Conservation (phyloP, 768 basidiomycete species). For the Mycena venus region DNA sequence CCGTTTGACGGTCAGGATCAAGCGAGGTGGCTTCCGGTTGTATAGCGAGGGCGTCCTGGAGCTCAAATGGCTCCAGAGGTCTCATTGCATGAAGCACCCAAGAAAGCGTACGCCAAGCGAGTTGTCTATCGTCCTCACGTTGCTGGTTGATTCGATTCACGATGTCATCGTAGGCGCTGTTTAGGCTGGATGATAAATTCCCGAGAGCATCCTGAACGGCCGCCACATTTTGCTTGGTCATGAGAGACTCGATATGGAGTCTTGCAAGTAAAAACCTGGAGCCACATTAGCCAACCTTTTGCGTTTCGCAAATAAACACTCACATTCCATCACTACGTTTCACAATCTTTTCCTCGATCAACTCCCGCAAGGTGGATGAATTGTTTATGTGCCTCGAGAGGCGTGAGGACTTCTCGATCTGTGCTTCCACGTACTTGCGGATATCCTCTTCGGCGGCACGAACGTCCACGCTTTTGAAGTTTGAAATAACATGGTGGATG, state of each 20-base stretch:
- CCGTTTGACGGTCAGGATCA: neutral
- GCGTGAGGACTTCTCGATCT: neutral
- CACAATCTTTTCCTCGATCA: slow-evolving; percentile 1
- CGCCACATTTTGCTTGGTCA: neutral
- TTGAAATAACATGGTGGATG: neutral
- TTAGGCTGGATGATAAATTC: neutral
- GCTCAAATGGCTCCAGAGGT: neutral
- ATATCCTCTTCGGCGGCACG: neutral
- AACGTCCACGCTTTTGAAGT: neutral
- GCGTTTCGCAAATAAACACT: neutral
- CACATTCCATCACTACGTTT: slow-evolving; percentile 11
- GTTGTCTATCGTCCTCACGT: slow-evolving; percentile 1
- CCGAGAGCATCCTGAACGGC: neutral
- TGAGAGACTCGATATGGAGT: slow-evolving; percentile 12
- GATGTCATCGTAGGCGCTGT: neutral
- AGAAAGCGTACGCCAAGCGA: slow-evolving; percentile 8
- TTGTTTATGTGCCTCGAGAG: neutral
- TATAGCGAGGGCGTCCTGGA: slow-evolving; percentile 2
- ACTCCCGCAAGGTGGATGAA: neutral
- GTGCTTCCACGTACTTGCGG: neutral
- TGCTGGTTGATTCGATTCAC: neutral
- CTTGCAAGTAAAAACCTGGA: slow-evolving; percentile 19
- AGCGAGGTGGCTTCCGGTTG: neutral
- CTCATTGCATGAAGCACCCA: slow-evolving; percentile 1
- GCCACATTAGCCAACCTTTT: neutral